These are phyloP conservation scores for Mayamaea pseudoterrestris DNA, from an alignment of 108 stramenopile genomes.

Conservation along the genomic window DNA sequence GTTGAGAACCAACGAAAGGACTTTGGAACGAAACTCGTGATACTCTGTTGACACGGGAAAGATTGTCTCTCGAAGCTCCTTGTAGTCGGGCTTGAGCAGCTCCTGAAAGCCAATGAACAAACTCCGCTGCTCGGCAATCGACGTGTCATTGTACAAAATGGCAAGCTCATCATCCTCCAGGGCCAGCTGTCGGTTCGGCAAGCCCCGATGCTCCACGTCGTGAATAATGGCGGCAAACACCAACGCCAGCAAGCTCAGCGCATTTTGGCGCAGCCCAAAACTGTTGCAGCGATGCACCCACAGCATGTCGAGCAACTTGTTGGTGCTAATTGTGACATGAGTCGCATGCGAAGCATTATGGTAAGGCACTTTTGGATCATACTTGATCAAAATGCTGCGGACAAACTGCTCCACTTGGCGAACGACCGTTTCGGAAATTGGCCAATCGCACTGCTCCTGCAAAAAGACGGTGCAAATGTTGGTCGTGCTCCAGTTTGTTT, in stretches of 20 bases:
- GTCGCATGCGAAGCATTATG: constrained; percentile 63
- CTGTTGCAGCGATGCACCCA: constrained; percentile 18
- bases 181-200: constrained; percentile 47
- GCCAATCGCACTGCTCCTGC: constrained; percentile 18
- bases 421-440: constrained; percentile 20
- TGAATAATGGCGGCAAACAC: constrained; percentile 67
- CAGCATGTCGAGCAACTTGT: constrained; percentile 66
- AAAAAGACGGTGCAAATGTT: constrained; percentile 24
- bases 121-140: constrained; percentile 56
- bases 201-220: constrained; percentile 58
- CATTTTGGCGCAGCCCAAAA: constrained; percentile 57
- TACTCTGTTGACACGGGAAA: constrained; percentile 41
- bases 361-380: constrained; percentile 34
- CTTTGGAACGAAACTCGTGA: constrained; percentile 38
- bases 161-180: constrained; percentile 42
- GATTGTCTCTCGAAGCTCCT: constrained; percentile 26
- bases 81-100: constrained; percentile 30
- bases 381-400: constrained; percentile 18
- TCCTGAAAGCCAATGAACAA: constrained; percentile 55
- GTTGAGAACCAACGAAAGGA: constrained; percentile 38
- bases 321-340: constrained; percentile 53
- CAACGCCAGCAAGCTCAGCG: constrained; percentile 39
- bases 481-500: constrained; percentile 15
- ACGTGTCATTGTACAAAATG: constrained; percentile 67
- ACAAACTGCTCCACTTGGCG: constrained; percentile 31